phyloP scores from a whole-genome alignment of 257 asterid species.

The Solanum etuberosum region DNA sequence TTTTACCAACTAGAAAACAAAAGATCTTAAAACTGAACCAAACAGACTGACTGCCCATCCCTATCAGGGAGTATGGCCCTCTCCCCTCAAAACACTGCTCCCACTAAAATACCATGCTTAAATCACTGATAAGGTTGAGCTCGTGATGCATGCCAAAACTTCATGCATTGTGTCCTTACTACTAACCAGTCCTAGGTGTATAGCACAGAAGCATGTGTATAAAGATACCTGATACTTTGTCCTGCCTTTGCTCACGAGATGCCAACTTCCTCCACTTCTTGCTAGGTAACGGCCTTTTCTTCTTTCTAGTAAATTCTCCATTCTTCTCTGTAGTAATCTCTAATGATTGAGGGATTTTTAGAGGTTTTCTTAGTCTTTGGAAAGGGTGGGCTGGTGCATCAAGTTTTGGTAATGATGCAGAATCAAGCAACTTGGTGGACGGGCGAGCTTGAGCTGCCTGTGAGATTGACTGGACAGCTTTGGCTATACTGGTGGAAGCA shows the following conservation, averaged over 20 bases:
- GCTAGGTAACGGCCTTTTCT: conserved; percentile 75
- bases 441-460: conserved; percentile 84
- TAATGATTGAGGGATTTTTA: conserved; percentile 42
- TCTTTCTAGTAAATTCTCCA: conserved; percentile 38
- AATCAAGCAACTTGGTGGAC: conserved; percentile 73
- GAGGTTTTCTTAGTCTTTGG: conserved; percentile 45
- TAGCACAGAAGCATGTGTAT: conserved; percentile 2
- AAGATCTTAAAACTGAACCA: background rate
- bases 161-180: background rate
- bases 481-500: conserved; percentile 68
- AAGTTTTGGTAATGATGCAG: conserved; percentile 56
- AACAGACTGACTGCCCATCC: background rate
- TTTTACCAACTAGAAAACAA: background rate
- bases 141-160: background rate
- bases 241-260: conserved; percentile 33
- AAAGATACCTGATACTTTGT: conserved; percentile 45
- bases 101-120: background rate
- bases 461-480: conserved; percentile 54
- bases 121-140: background rate
- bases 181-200: background rate
- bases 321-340: conserved; percentile 33
- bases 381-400: conserved; percentile 77
- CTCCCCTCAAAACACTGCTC: background rate
- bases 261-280: conserved; percentile 63
- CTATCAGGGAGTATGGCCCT: background rate